These are phyloP conservation scores for Rhazya stricta DNA, from an alignment of 257 asterid species.

Conservation along the genomic window DNA sequence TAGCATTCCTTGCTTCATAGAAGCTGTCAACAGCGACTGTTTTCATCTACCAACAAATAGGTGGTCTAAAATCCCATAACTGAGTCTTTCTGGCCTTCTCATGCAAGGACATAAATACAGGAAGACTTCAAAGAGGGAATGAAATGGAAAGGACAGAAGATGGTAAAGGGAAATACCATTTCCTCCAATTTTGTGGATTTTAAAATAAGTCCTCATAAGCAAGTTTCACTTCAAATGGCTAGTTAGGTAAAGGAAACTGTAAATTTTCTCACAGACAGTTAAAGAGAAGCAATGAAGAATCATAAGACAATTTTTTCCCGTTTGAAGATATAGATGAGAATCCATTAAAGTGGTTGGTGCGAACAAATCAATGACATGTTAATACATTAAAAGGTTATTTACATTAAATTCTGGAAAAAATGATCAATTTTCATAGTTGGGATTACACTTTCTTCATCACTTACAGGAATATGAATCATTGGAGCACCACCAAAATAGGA, in stretches of 20 bases:
- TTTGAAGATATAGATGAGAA: not conserved
- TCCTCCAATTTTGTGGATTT: not conserved
- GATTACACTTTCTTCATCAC: slow-evolving; percentile 22
- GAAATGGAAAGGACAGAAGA: not conserved
- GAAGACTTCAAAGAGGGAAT: not conserved
- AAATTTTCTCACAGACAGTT: not conserved
- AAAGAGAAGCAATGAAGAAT: not conserved
- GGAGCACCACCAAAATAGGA: slow-evolving; percentile 88
- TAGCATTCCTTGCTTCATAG: not conserved
- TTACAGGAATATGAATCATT: slow-evolving; percentile 75
- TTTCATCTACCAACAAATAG: not conserved
- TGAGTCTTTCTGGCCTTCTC: not conserved
- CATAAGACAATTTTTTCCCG: not conserved
- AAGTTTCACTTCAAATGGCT: not conserved
- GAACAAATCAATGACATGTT: not conserved
- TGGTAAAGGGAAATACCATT: not conserved
- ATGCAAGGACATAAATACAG: not conserved
- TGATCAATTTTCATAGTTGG: not conserved
- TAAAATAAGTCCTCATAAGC: not conserved
- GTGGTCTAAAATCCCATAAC: not conserved
- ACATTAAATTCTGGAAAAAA: not conserved
- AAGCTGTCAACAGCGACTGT: not conserved
- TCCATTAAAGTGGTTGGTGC: not conserved
- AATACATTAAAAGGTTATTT: not conserved
- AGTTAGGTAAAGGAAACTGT: not conserved